These are phyloP conservation scores for Cunninghamia lanceolata DNA, from an alignment of 75 land plant genomes.

Conservation along the genomic window DNA sequence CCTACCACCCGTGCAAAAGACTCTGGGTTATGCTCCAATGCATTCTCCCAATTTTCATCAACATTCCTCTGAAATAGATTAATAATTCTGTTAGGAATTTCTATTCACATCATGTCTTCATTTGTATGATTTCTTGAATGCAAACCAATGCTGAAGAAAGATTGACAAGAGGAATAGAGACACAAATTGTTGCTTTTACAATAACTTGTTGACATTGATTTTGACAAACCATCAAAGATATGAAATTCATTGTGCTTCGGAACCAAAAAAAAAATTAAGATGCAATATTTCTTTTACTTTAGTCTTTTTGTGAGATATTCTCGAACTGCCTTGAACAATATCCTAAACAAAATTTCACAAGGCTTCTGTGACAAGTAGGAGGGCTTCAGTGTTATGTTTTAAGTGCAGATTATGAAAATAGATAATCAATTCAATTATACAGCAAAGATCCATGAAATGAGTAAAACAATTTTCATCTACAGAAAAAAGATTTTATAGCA, in stretches of 20 bases:
- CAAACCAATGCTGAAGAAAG: background rate
- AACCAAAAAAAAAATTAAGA: background rate
- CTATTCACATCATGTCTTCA: background rate
- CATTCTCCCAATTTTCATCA: slow-evolving; percentile 98
- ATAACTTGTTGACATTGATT: background rate
- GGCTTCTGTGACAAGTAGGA: background rate
- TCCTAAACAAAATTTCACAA: background rate
- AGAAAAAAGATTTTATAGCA: background rate
- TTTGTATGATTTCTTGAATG: background rate
- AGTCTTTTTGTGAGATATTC: background rate
- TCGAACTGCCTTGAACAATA: background rate
- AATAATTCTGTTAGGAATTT: background rate
- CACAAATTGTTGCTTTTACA: background rate
- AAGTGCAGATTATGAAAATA: background rate
- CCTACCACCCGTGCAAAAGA: slow-evolving; percentile 96
- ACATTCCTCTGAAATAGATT: slow-evolving; percentile 74
- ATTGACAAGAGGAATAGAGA: background rate
- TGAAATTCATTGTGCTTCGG: background rate
- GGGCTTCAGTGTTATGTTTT: background rate
- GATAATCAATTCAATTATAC: background rate
- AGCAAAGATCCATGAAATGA: background rate
- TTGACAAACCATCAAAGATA: background rate
- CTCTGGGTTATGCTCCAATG: slow-evolving; percentile 96
- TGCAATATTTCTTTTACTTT: background rate
- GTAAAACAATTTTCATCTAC: background rate